These are phyloP conservation scores for Paecilomyces niveus DNA, from an alignment of 2,329 filamentous ascomycete genomes.

Conservation along the genomic window DNA sequence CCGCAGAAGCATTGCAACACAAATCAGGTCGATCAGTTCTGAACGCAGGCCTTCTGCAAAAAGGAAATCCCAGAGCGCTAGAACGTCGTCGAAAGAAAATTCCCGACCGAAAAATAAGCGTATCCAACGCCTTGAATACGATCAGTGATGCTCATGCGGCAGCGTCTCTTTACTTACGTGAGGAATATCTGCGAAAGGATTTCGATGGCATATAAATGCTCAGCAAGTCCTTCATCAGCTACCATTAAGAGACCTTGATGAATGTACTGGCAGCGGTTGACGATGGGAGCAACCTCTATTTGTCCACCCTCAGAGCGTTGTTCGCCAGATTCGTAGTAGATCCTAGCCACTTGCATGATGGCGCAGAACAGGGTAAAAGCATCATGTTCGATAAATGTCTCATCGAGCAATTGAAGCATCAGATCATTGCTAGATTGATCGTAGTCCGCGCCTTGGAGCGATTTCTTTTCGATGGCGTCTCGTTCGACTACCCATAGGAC, in stretches of 20 bases:
- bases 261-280: constrained; percentile 77
- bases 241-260: constrained; percentile 73
- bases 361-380: constrained; percentile 77
- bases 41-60: constrained; percentile 79
- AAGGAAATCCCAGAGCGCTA: constrained; percentile 83
- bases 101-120: constrained; percentile 87
- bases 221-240: constrained; percentile 74
- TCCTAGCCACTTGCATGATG: constrained; percentile 80
- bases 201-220: constrained; percentile 74
- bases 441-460: constrained; percentile 24
- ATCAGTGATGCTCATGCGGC: constrained; percentile 6
- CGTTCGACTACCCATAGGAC: constrained; percentile 76
- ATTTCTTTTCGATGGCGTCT: constrained; percentile 61
- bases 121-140: constrained; percentile 68
- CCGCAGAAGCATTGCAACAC: constrained; percentile 84
- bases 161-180: constrained; percentile 54
- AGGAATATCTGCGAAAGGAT: constrained; percentile 95
- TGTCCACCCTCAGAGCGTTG: constrained; percentile 35
- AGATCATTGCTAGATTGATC: constrained; percentile 38
- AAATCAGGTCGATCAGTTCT: constrained; percentile 81
- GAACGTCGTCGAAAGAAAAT: constrained; percentile 77
- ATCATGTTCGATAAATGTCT: constrained; percentile 77
- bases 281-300: constrained; percentile 60
- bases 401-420: constrained; percentile 63
- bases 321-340: constrained; percentile 72